phyloP scores from a whole-genome alignment of 208 protist genomes.

The Spongospora subterranea region DNA sequence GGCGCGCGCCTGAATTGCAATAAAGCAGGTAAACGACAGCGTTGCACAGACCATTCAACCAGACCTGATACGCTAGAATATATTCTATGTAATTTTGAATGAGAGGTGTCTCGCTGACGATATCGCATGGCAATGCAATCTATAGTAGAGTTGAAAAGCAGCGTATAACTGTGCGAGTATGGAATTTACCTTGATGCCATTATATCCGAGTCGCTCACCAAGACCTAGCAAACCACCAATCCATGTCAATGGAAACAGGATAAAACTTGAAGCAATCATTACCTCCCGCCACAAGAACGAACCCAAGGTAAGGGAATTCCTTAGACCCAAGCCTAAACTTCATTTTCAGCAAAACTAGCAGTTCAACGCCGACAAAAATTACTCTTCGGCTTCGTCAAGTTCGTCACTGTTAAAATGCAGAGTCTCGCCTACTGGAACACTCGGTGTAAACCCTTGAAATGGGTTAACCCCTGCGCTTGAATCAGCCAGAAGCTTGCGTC shows the following conservation, averaged over 20 bases:
- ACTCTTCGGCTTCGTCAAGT: constrained; percentile 74
- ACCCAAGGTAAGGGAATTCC: constrained; percentile 76
- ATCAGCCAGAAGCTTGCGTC: constrained; percentile 76
- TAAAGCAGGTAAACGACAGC: background rate
- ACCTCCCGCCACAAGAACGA: constrained; percentile 85
- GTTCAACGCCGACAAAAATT: constrained; percentile 26
- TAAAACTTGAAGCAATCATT: background rate
- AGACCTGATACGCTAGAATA: constrained; percentile 77
- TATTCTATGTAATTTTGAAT: constrained; percentile 76
- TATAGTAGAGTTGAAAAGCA: background rate
- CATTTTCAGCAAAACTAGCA: constrained; percentile 76
- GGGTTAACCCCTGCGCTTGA: constrained; percentile 70
- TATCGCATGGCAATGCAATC: constrained; percentile 82
- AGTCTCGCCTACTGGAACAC: constrained; percentile 77
- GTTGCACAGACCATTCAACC: background rate
- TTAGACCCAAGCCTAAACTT: constrained; percentile 64
- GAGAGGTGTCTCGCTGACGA: constrained; percentile 79
- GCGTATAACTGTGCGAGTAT: background rate
- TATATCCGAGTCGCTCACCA: constrained; percentile 87
- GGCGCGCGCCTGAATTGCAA: constrained; percentile 67
- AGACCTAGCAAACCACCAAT: constrained; percentile 72
- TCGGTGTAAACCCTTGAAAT: constrained; percentile 76
- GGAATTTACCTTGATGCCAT: constrained; percentile 81
- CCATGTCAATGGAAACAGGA: background rate
- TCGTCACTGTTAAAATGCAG: constrained; percentile 71